These are phyloP conservation scores for Ascosphaera aggregata DNA, from an alignment of 2,329 filamentous ascomycete genomes.

Conservation along the genomic window DNA sequence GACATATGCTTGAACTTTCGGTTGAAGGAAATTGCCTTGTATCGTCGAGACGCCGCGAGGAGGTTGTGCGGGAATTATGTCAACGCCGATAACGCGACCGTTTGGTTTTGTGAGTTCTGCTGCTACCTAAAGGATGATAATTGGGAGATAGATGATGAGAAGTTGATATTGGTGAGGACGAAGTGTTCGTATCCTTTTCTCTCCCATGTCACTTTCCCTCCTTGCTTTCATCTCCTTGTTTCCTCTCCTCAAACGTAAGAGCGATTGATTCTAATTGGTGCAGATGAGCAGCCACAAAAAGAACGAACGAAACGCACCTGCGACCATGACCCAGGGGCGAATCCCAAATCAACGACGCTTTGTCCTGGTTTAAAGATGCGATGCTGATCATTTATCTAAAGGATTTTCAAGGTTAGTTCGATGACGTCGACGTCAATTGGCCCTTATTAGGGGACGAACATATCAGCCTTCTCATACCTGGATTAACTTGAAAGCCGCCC, in stretches of 20 bases:
- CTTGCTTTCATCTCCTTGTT: neutral
- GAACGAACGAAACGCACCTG: constrained; percentile 19
- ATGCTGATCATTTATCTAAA: constrained; percentile 60
- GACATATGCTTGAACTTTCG: constrained; percentile 50
- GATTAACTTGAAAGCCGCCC: constrained; percentile 80
- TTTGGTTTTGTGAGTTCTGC: constrained; percentile 50
- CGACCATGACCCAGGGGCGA: constrained; percentile 36
- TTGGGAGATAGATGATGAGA: neutral
- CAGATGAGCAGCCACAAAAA: too few relatives aligned
- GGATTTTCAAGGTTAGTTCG: too few relatives aligned
- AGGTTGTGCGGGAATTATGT: constrained; percentile 79
- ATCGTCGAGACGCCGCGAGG: constrained; percentile 82
- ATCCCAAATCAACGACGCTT: constrained; percentile 67
- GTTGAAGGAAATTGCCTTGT: constrained; percentile 76
- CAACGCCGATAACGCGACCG: constrained; percentile 71
- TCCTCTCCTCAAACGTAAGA: too few relatives aligned
- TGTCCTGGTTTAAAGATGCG: constrained; percentile 55
- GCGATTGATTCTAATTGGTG: too few relatives aligned
- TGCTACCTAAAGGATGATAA: constrained; percentile 40
- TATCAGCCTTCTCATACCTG: too few relatives aligned
- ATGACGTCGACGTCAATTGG: too few relatives aligned
- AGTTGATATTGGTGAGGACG: neutral
- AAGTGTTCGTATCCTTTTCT: too few relatives aligned
- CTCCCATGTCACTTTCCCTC: neutral
- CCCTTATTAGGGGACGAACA: too few relatives aligned